Conservation (phyloP, 116 monocot species). For the Zostera marina region DNA sequence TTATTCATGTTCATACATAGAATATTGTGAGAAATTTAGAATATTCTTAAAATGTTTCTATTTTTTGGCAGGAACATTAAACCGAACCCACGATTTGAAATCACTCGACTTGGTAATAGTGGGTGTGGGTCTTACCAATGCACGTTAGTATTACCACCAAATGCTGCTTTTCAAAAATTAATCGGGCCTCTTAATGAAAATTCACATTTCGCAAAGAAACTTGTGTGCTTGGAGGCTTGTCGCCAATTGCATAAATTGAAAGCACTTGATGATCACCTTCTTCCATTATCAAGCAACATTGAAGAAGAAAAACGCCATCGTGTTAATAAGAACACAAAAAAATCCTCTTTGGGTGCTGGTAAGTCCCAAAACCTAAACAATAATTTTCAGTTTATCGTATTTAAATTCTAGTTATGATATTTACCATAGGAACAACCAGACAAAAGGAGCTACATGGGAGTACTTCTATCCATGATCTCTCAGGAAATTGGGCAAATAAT, state of each 20-base stretch:
- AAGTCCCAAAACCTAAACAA: not conserved
- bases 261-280: constrained; percentile 68
- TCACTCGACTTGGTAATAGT: constrained; percentile 13
- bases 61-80: constrained; percentile 32
- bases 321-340: constrained; percentile 9
- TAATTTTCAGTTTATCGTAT: too few species aligned
- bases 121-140: constrained; percentile 29
- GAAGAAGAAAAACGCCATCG: constrained; percentile 9
- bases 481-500: constrained; percentile 56
- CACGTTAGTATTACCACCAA: constrained; percentile 61
- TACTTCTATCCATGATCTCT: constrained; percentile 20
- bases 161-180: constrained; percentile 56
- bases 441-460: constrained; percentile 85
- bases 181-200: constrained; percentile 40
- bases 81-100: constrained; percentile 48
- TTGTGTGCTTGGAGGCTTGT: constrained; percentile 78
- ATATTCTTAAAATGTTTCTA: not conserved
- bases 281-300: constrained; percentile 22
- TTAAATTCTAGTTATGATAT: not conserved
- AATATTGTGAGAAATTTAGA: not conserved
- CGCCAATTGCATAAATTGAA: constrained; percentile 70
- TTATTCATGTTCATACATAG: not conserved
- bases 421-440: constrained; percentile 62
- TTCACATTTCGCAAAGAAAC: constrained; percentile 54
- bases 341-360: constrained; percentile 39